Conservation (phyloP, 164 flowering plant genomes). For the Piper betle region DNA sequence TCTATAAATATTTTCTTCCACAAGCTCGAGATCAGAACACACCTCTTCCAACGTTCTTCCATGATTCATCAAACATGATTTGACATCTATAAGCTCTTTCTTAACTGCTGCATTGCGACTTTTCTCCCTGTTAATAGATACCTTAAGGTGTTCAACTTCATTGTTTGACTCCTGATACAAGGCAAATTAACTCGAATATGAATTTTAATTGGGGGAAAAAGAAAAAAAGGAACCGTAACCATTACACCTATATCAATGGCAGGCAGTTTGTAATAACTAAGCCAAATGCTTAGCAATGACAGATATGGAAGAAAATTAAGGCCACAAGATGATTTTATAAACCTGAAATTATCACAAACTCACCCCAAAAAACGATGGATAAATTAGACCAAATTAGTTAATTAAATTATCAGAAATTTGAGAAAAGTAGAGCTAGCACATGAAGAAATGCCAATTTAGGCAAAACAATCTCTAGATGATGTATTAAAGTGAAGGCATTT, state of each 20-base stretch:
- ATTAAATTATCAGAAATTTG: too few relatives aligned
- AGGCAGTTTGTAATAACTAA: background rate
- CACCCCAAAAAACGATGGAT: too few relatives aligned
- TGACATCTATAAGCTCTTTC: constrained; percentile 30
- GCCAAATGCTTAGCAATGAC: background rate
- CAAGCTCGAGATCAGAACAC: constrained; percentile 1
- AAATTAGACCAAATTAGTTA: too few relatives aligned
- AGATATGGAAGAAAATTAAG: too few relatives aligned
- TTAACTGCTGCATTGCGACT: constrained; percentile 23
- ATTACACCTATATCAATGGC: background rate
- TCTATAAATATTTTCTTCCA: background rate
- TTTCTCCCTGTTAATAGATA: constrained; percentile 27
- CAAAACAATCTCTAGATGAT: too few relatives aligned
- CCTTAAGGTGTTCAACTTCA: constrained; percentile 30
- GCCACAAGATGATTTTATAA: too few relatives aligned
- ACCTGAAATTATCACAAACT: too few relatives aligned
- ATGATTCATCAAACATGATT: constrained; percentile 15
- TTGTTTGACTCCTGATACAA: constrained; percentile 41
- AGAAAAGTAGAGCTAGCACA: too few relatives aligned
- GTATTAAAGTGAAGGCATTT: background rate
- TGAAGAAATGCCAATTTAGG: too few relatives aligned
- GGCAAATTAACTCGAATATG: background rate
- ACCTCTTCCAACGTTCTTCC: constrained; percentile 7
- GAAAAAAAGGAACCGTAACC: background rate
- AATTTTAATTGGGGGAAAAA: background rate